Conservation (phyloP, 305 asterid genomes). For the Fraxinus albicans region DNA sequence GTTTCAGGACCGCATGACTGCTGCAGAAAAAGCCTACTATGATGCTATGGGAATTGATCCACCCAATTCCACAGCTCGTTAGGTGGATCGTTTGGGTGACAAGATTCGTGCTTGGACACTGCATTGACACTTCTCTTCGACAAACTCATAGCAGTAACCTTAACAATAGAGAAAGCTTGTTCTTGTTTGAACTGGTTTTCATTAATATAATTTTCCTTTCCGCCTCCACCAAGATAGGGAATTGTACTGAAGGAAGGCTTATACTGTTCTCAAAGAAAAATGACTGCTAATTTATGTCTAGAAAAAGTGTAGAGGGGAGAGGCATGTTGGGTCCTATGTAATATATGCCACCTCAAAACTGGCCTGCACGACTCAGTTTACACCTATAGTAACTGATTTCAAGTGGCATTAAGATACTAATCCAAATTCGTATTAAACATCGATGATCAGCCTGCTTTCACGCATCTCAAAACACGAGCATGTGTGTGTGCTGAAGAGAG, state of each 20-base stretch:
- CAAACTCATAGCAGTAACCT: not conserved
- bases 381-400: not conserved
- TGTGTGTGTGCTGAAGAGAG: not conserved
- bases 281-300: not conserved
- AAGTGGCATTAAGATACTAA: not conserved
- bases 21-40: slow-evolving; percentile 70
- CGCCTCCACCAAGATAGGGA: not conserved
- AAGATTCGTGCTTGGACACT: not conserved
- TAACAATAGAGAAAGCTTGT: not conserved
- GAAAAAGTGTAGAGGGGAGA: not conserved
- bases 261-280: not conserved
- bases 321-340: not conserved
- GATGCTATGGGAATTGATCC: slow-evolving; percentile 64
- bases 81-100: slow-evolving; percentile 5
- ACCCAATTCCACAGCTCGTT: slow-evolving; percentile 55
- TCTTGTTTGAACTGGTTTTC: not conserved
- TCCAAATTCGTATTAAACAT: not conserved
- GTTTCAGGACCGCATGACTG: slow-evolving; percentile 71
- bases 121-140: not conserved
- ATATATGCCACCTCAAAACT: not conserved
- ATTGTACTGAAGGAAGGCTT: not conserved
- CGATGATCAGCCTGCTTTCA: not conserved
- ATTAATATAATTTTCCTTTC: not conserved
- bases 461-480: not conserved
- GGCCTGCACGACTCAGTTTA: not conserved